These are phyloP conservation scores for Trichoderma harzianum DNA, from an alignment of 2,329 filamentous ascomycete genomes.

Conservation along the genomic window DNA sequence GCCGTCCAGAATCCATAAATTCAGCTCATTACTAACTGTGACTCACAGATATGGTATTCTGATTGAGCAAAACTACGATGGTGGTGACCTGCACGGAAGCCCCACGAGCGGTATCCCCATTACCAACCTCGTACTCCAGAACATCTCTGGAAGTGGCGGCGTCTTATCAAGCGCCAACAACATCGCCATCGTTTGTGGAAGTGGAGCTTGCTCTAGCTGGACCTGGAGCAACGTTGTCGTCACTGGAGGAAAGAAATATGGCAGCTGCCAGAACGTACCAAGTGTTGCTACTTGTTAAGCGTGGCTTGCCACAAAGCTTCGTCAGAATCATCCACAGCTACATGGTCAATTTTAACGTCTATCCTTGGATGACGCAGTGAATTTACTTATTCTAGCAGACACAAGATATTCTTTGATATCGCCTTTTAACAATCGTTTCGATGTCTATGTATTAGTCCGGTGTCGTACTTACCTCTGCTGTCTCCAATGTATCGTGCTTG, in stretches of 20 bases:
- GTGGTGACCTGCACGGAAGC: conserved; percentile 41
- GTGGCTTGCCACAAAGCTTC: background rate
- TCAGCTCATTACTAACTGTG: background rate
- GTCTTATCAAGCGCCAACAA: conserved; percentile 39
- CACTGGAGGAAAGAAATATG: conserved; percentile 46
- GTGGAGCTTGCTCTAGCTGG: conserved; percentile 44
- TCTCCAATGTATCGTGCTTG: no score
- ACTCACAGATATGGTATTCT: conserved; percentile 32
- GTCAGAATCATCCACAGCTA: background rate
- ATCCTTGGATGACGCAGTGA: background rate
- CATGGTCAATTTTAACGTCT: background rate
- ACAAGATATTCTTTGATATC: background rate
- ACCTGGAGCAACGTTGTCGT: conserved; percentile 48
- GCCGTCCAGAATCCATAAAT: background rate
- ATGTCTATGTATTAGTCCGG: no score
- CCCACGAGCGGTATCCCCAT: conserved; percentile 48
- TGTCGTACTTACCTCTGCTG: no score
- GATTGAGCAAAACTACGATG: conserved; percentile 46
- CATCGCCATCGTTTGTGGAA: conserved; percentile 53
- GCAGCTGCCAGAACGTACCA: conserved; percentile 30
- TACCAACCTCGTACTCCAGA: conserved; percentile 42
- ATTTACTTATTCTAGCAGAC: background rate
- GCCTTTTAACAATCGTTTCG: no score
- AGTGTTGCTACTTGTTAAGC: conserved; percentile 9
- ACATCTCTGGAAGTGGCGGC: conserved; percentile 38